Evolutionary conservation across 1,284 basidiomycete genomes (phyloP).

Genomic region (Pyrrhoderma lamaoense): DNA sequence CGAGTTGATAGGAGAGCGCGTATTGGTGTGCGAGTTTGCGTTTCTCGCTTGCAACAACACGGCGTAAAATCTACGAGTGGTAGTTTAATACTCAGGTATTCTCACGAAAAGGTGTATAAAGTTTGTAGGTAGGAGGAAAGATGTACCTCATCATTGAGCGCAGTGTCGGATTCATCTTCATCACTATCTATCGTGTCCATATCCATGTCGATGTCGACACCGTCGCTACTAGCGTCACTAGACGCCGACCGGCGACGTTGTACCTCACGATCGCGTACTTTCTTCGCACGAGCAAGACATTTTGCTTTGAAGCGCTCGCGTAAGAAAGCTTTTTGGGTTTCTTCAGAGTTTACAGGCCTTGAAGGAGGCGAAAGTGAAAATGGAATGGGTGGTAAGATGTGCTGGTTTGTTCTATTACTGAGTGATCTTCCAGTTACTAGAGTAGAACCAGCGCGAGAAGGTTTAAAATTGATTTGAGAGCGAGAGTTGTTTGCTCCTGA

Average conservation of each 20-base stretch:
- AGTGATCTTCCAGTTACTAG: no score
- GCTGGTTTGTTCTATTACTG: no score
- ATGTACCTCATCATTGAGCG: conserved; percentile 57
- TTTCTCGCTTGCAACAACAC: conserved; percentile 49
- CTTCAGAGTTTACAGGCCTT: conserved; percentile 25
- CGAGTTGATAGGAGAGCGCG: conserved; percentile 52
- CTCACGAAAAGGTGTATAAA: neutral
- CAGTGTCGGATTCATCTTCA: conserved; percentile 34
- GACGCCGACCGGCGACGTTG: conserved; percentile 28
- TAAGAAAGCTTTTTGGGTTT: conserved; percentile 41
- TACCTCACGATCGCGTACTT: conserved; percentile 44
- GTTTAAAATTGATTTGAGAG: no score
- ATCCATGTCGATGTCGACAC: conserved; percentile 40
- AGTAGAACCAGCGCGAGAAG: no score
- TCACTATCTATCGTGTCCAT: conserved; percentile 39
- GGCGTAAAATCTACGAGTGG: conserved; percentile 49
- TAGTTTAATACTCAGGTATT: neutral
- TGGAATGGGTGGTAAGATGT: conserved; percentile 7
- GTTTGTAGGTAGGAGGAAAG: neutral
- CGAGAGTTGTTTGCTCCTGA: neutral
- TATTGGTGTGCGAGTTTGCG: conserved; percentile 44
- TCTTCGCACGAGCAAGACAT: conserved; percentile 51
- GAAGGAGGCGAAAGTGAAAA: conserved; percentile 11
- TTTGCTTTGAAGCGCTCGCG: conserved; percentile 53
- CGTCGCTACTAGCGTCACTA: conserved; percentile 40